These are phyloP conservation scores for Scytalidium sp. DNA, from an alignment of 2,329 filamentous ascomycete genomes.

Conservation along the genomic window DNA sequence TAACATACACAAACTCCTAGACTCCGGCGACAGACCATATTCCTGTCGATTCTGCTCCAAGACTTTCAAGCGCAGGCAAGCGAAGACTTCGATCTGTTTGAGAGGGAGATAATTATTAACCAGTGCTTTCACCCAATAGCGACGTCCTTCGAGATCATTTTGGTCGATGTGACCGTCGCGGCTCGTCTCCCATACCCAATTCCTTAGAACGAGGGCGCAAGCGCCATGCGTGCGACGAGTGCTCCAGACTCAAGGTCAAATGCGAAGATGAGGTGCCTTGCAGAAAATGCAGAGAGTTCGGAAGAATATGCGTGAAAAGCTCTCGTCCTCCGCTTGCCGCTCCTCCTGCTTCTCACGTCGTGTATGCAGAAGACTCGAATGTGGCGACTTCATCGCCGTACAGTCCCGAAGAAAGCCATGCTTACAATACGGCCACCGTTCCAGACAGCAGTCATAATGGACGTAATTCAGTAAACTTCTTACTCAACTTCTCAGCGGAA, in stretches of 20 bases:
- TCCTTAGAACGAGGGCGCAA: constrained; percentile 29
- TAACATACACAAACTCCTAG: constrained; percentile 9
- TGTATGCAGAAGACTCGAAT: not conserved
- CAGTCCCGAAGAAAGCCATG: constrained; percentile 18
- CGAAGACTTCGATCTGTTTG: not conserved
- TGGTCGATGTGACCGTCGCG: constrained; percentile 26
- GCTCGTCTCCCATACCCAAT: constrained; percentile 24
- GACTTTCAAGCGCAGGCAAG: constrained; percentile 30
- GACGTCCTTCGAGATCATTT: constrained; percentile 31
- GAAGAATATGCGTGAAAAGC: constrained; percentile 25
- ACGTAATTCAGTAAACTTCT: constrained; percentile 28
- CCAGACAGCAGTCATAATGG: constrained; percentile 22
- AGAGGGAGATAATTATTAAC: not conserved
- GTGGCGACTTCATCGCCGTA: constrained; percentile 9
- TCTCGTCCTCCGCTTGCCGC: constrained; percentile 13
- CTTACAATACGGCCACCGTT: constrained; percentile 13
- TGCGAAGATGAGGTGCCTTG: constrained; percentile 29
- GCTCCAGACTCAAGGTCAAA: constrained; percentile 29
- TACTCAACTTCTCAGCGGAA: constrained; percentile 25
- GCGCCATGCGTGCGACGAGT: constrained; percentile 30
- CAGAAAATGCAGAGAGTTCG: constrained; percentile 28
- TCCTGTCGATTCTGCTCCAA: constrained; percentile 31
- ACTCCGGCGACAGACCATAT: constrained; percentile 27
- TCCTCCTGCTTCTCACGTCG: constrained; percentile 8
- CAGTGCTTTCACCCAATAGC: constrained; percentile 10